Evolutionary conservation across 169 alveolate species (phyloP).

Genomic region (Neospora caninum): DNA sequence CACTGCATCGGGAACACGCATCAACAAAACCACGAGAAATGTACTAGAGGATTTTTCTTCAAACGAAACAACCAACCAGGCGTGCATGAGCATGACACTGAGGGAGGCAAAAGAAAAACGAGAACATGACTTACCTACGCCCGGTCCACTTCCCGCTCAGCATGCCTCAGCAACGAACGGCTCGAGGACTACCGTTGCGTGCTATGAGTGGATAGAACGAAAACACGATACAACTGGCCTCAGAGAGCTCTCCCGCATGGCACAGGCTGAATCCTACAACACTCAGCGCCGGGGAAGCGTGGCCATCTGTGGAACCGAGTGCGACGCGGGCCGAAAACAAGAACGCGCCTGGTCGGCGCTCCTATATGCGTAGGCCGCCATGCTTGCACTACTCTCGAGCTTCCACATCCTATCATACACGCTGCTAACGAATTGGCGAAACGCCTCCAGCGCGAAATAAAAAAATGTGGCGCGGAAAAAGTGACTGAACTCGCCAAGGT

Average conservation of each 20-base stretch:
- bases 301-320: neutral
- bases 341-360: neutral
- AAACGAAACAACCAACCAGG: too few relatives aligned
- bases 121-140: neutral
- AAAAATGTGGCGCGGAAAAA: neutral
- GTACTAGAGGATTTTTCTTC: too few relatives aligned
- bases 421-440: neutral
- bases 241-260: neutral
- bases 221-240: neutral
- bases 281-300: neutral
- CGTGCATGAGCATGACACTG: neutral
- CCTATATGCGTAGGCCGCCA: neutral
- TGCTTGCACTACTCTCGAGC: neutral
- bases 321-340: neutral
- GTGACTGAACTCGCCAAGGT: neutral
- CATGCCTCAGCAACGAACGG: neutral
- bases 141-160: conserved; percentile 1
- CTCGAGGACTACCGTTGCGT: neutral
- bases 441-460: neutral
- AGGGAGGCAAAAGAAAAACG: too few relatives aligned
- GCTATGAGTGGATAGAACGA: neutral
- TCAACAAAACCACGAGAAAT: too few relatives aligned
- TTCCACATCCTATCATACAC: neutral
- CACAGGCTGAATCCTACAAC: neutral
- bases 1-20: too few relatives aligned